These are phyloP conservation scores for Athelia psychrophila DNA, from an alignment of 1,284 basidiomycete genomes.

Conservation along the genomic window DNA sequence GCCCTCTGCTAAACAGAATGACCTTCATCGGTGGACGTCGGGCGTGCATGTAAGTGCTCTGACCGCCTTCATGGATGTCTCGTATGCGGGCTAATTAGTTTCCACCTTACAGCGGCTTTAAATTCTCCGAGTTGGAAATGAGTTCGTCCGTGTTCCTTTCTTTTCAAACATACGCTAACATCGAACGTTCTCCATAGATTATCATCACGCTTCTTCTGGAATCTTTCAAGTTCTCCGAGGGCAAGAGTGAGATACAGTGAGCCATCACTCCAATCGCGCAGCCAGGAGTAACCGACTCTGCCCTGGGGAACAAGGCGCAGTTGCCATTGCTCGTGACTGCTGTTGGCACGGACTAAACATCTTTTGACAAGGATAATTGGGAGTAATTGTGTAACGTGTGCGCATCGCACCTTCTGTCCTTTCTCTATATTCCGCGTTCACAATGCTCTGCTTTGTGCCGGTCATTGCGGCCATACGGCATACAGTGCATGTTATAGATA, in stretches of 20 bases:
- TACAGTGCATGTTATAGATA: too few relatives aligned
- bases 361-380: too few relatives aligned
- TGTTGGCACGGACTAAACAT: too few relatives aligned
- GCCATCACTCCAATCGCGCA: too few relatives aligned
- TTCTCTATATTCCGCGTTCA: too few relatives aligned
- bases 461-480: too few relatives aligned
- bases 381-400: too few relatives aligned
- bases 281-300: too few relatives aligned
- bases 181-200: background rate
- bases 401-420: too few relatives aligned
- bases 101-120: background rate
- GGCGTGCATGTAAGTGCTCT: conserved; percentile 4
- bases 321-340: too few relatives aligned
- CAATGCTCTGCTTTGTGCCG: too few relatives aligned
- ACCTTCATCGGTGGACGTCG: conserved; percentile 2
- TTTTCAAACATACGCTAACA: background rate
- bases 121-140: conserved; percentile 2
- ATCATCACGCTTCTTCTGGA: background rate
- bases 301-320: too few relatives aligned
- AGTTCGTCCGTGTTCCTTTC: background rate
- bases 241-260: background rate
- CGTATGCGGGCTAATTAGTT: background rate
- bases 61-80: background rate
- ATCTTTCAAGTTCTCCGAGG: background rate
- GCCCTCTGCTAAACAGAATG: conserved; percentile 1